Conservation (phyloP, 177 flowering plant genomes). For the Vitis hybrid region DNA sequence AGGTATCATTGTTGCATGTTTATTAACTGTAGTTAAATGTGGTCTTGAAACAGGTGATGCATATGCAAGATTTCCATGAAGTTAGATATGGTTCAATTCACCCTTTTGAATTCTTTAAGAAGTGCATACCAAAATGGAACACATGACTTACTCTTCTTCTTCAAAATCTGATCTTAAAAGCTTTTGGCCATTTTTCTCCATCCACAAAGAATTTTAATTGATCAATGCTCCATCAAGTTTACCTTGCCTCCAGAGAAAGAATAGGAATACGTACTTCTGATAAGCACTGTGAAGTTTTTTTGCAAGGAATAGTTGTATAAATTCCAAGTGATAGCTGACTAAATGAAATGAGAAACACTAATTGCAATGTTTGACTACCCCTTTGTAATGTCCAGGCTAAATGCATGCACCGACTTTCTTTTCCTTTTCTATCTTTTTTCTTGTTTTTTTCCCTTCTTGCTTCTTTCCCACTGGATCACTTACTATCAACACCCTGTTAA, state of each 20-base stretch:
- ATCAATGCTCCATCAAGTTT: not conserved
- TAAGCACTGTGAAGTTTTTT: too few relatives aligned
- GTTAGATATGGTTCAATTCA: not conserved
- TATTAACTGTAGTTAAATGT: not conserved
- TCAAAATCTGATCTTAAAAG: not conserved
- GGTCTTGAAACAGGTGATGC: not conserved
- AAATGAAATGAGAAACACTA: too few relatives aligned
- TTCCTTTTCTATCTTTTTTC: not conserved
- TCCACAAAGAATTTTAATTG: not conserved
- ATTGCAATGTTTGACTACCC: too few relatives aligned
- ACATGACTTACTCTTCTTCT: not conserved
- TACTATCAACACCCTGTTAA: too few relatives aligned
- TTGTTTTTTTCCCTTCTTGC: too few relatives aligned
- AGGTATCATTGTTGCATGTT: conserved; percentile 40
- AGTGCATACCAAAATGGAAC: not conserved
- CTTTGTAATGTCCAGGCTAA: not conserved
- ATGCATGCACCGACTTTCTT: not conserved
- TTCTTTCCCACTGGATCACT: too few relatives aligned
- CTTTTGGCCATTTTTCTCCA: not conserved
- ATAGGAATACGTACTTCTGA: too few relatives aligned
- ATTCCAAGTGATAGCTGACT: too few relatives aligned
- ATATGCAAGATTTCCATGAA: not conserved
- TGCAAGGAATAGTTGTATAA: too few relatives aligned
- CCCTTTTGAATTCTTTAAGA: not conserved
- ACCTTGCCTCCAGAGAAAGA: not conserved